phyloP scores from a whole-genome alignment of 2,329 filamentous ascomycete species.

The Microcyclosporella mali region DNA sequence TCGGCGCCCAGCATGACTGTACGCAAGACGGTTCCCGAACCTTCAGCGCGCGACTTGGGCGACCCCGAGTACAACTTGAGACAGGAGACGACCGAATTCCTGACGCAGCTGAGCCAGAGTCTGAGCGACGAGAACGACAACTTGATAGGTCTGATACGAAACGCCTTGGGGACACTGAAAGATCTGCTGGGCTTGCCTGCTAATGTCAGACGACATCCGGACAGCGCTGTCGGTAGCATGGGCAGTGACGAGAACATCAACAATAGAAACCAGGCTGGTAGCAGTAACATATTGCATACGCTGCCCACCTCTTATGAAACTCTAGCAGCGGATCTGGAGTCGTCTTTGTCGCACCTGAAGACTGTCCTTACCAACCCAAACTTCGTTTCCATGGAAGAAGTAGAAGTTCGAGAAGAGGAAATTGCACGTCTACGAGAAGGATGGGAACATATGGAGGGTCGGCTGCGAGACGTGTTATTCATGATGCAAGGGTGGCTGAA shows the following conservation, averaged over 20 bases:
- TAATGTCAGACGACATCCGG: conserved; percentile 24
- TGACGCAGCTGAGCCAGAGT: conserved; percentile 74
- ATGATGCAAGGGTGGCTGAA: conserved; percentile 91
- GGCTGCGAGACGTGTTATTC: conserved; percentile 82
- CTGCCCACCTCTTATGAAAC: conserved; percentile 59
- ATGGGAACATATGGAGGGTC: conserved; percentile 87
- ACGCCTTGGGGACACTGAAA: conserved; percentile 64
- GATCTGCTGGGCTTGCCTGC: conserved; percentile 53
- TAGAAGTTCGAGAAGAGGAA: conserved; percentile 85
- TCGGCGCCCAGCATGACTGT: conserved; percentile 46
- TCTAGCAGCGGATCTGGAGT: conserved; percentile 66
- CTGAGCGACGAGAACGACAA: conserved; percentile 90
- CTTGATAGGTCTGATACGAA: conserved; percentile 64
- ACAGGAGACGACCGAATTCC: conserved; percentile 83
- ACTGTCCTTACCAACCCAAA: conserved; percentile 88
- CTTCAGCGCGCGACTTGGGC: conserved; percentile 45
- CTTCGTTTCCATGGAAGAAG: conserved; percentile 91
- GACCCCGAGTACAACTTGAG: conserved; percentile 63
- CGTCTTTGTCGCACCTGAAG: conserved; percentile 72
- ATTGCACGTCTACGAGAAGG: conserved; percentile 75
- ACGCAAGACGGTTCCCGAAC: conserved; percentile 39
- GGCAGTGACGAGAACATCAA: conserved; percentile 20
- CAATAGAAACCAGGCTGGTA: conserved; percentile 14
- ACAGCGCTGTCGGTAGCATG: conserved; percentile 29
- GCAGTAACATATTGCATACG: conserved; percentile 36